Evolutionary conservation across 2,329 filamentous ascomycete genomes (phyloP), one percentile per base, ranked within the genome.

Genomic region (Epichloe sp.): DNA sequence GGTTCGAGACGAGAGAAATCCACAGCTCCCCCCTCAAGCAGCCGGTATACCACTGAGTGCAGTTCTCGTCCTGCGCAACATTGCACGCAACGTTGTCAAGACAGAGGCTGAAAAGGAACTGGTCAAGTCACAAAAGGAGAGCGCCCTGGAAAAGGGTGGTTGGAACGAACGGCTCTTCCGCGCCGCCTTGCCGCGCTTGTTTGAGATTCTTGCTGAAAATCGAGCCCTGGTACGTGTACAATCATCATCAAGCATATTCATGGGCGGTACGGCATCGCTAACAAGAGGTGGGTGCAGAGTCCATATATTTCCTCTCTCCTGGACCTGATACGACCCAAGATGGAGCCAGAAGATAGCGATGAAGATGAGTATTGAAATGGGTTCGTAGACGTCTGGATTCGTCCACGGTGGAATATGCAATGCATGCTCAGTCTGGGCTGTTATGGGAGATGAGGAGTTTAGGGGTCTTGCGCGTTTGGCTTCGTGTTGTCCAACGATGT

Each of bases 31-130:
- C 74, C 70, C 75, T 2, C 78, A 88, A 60, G 83, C 86, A 2
- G 84, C 83, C 1, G 87, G 87, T 5, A 82, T 91, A 37, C 85
- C 87, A n/a, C 73, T 91, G 6, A 86, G 84, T 50, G 84, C 85
- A 2, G 82, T 85, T 14, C 73, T 91, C 31, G 85, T 93, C 37
- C 74, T 93, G 44, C 79, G 87, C 34, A 93, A 93, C 62, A 79
- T 93, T 54, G 86, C 86, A 12, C 76, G 75, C 56, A 86, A 84
- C 59, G 71, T 81, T 17, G 68, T 75, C 59, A 82, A 82, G 71
- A 82, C 78, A 8, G 75, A 78, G 48, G 71, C 74, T 1, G 74
- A 82, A 59, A 77, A 80, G 57, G 70, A 71, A 59, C 65, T 79
- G 3, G 58, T 74, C 46, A 77, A 77, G 60, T 57, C 65, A 48